Conservation (phyloP, 768 basidiomycete genomes). For the Boletales sp. region DNA sequence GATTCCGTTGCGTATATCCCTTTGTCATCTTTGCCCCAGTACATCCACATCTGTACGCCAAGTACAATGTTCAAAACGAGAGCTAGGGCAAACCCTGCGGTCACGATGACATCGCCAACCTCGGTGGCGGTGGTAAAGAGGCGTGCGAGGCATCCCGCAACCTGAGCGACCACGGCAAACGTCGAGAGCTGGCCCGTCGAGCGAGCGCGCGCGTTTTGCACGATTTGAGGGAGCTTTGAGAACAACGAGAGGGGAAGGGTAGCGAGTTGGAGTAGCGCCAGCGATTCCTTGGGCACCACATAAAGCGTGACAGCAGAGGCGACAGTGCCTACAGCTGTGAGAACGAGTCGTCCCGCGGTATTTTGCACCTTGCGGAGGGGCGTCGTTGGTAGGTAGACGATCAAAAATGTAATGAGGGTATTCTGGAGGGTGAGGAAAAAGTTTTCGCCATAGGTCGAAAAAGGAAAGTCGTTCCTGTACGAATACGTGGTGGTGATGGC, state of each 20-base stretch:
- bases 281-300: conserved; percentile 40
- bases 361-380: conserved; percentile 25
- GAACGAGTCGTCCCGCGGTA: conserved; percentile 28
- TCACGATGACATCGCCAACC: conserved; percentile 76
- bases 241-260: conserved; percentile 90
- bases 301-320: conserved; percentile 41
- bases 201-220: conserved; percentile 65
- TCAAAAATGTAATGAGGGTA: conserved; percentile 82
- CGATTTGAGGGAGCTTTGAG: conserved; percentile 93
- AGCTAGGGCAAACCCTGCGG: conserved; percentile 81
- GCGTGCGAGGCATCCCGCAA: conserved; percentile 85
- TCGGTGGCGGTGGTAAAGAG: conserved; percentile 93
- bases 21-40: conserved; percentile 60
- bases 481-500: conserved; percentile 89
- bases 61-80: conserved; percentile 81
- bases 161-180: conserved; percentile 85
- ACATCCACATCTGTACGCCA: conserved; percentile 80
- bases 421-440: conserved; percentile 90
- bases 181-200: conserved; percentile 94
- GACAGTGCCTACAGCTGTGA: conserved; percentile 32
- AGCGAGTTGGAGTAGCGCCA: conserved; percentile 73
- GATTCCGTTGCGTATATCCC: conserved; percentile 22
- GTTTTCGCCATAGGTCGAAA: conserved; percentile 98
- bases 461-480: conserved; percentile 80
- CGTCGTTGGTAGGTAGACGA: conserved; percentile 57